Conservation (phyloP, 768 basidiomycete genomes). For the Boletus rex-veris region DNA sequence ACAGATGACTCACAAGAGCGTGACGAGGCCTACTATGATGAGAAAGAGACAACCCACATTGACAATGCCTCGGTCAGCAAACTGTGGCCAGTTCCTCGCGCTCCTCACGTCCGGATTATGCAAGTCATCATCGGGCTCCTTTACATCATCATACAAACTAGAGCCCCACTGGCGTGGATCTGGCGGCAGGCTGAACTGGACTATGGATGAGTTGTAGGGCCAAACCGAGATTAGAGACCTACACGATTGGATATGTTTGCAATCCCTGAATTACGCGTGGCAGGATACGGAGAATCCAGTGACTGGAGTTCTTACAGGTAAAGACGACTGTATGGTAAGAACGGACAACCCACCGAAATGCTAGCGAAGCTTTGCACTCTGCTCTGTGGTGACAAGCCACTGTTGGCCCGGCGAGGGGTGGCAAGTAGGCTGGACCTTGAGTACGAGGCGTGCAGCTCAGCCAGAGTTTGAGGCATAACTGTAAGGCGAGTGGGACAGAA, state of each 20-base stretch:
- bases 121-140: conserved; percentile 68
- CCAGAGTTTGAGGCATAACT: conserved; percentile 16
- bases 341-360: conserved; percentile 15
- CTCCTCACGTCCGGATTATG: conserved; percentile 56
- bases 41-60: conserved; percentile 71
- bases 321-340: not conserved
- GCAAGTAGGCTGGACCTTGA: conserved; percentile 14
- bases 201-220: not conserved
- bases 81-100: conserved; percentile 36
- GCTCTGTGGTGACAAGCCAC: conserved; percentile 15
- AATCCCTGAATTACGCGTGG: conserved; percentile 35
- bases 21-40: conserved; percentile 44
- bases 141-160: conserved; percentile 48
- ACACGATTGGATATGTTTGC: conserved; percentile 45
- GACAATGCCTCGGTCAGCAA: conserved; percentile 59
- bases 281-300: conserved; percentile 39
- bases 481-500: not conserved
- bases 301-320: conserved; percentile 15
- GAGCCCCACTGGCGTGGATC: conserved; percentile 69
- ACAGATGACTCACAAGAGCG: conserved; percentile 54
- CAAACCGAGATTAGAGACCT: not conserved
- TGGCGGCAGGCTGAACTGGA: conserved; percentile 59
- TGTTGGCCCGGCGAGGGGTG: not conserved
- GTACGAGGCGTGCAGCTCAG: not conserved
- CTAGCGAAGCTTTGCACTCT: conserved; percentile 28